phyloP scores from a whole-genome alignment of 495 filamentous ascomycete genomes.

The Penicillium coffeae region DNA sequence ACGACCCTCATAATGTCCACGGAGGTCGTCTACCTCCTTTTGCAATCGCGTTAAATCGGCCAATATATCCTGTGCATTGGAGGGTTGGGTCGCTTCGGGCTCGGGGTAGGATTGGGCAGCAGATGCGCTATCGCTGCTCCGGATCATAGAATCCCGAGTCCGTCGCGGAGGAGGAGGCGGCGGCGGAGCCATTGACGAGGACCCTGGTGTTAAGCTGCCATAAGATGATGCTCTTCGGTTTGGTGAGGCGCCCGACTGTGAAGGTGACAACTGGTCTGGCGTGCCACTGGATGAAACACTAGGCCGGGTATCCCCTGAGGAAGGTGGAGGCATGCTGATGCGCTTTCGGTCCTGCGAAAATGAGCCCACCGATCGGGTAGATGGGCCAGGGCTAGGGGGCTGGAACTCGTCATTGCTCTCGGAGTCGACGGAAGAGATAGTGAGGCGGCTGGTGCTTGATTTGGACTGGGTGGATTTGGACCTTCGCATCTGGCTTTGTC shows the following conservation, averaged over 20 bases:
- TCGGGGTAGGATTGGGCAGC: constrained; percentile 20
- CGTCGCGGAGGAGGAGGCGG: constrained; percentile 62
- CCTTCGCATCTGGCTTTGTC: constrained; percentile 45
- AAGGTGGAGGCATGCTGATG: constrained; percentile 23
- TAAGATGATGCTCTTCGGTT: constrained; percentile 22
- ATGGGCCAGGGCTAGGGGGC: constrained; percentile 33
- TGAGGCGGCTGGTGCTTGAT: constrained; percentile 29
- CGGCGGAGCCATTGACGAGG: constrained; percentile 30
- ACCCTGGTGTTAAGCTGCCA: constrained; percentile 29
- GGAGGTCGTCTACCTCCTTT: constrained; percentile 67
- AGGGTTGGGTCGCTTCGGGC: constrained; percentile 23
- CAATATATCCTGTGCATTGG: constrained; percentile 54
- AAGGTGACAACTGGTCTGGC: constrained; percentile 9
- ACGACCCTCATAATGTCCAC: constrained; percentile 50
- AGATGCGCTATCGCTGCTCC: constrained; percentile 36
- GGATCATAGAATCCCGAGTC: constrained; percentile 50
- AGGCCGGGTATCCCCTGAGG: constrained; percentile 11
- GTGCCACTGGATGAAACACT: neutral
- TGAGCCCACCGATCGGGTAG: constrained; percentile 9
- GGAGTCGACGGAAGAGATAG: constrained; percentile 23
- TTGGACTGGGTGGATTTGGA: constrained; percentile 37
- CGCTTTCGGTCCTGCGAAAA: constrained; percentile 18
- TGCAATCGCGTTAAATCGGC: constrained; percentile 65
- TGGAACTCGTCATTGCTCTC: constrained; percentile 25
- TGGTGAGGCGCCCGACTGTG: constrained; percentile 5